phyloP scores from a whole-genome alignment of 2,329 filamentous ascomycete genomes.

The Trichoderma sp. region DNA sequence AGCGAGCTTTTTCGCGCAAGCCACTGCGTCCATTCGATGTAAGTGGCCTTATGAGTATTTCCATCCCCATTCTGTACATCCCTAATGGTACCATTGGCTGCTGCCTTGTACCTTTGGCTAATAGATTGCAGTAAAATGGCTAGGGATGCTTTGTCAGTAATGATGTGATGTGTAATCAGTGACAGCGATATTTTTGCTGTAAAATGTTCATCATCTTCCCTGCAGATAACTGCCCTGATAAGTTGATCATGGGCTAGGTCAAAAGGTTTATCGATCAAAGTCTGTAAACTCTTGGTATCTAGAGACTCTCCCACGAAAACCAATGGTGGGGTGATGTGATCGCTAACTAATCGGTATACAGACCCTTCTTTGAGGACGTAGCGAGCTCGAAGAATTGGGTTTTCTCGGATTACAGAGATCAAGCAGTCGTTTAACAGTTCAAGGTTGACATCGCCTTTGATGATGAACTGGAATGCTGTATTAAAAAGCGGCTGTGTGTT shows the following conservation, averaged over 20 bases:
- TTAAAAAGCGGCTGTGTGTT: background rate
- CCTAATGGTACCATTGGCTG: background rate
- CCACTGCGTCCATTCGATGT: background rate
- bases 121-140: background rate
- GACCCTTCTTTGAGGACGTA: background rate
- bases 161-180: background rate
- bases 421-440: background rate
- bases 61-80: background rate
- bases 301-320: background rate
- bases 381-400: constrained; percentile 1
- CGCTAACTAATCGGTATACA: background rate
- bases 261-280: background rate
- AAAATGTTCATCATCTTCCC: background rate
- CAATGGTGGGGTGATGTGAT: background rate
- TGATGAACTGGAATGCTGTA: background rate
- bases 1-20: background rate
- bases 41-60: background rate
- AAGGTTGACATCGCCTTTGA: background rate
- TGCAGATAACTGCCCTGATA: background rate
- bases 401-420: background rate
- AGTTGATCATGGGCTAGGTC: background rate
- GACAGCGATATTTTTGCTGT: background rate
- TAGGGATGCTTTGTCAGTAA: background rate
- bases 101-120: background rate
- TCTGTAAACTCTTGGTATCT: background rate